Percentiles rank a stretch among this genome's conserved stretches.
phyloP scores from a whole-genome alignment of 768 basidiomycete species.

The Terana coerulea region DNA sequence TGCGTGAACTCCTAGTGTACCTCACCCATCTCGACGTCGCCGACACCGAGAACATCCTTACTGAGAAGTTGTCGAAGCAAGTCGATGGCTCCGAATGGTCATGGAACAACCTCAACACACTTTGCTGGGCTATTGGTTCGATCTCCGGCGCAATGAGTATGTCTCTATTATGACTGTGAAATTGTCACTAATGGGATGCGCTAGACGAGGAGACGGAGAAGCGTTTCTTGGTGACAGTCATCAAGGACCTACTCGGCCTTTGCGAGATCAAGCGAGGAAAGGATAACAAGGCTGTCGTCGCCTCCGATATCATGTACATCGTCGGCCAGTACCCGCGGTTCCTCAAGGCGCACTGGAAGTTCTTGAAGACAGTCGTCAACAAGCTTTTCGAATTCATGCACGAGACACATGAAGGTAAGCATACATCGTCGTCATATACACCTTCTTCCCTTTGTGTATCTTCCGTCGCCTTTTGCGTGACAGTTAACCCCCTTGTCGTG shows the following conservation, averaged over 20 bases:
- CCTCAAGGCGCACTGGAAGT: slow-evolving; percentile 99
- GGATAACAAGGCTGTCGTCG: slow-evolving; percentile 99
- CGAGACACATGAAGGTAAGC: slow-evolving; percentile 92
- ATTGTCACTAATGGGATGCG: background rate
- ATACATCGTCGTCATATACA: background rate
- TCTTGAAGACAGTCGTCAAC: slow-evolving; percentile 99
- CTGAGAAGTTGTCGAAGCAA: slow-evolving; percentile 96
- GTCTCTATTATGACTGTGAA: slow-evolving; percentile 27
- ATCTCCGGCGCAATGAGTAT: slow-evolving; percentile 99
- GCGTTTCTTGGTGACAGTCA: slow-evolving; percentile 97
- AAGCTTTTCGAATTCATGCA: slow-evolving; percentile 99
- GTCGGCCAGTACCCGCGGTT: slow-evolving; percentile 99
- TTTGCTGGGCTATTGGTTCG: slow-evolving; percentile 99
- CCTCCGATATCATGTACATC: slow-evolving; percentile 96
- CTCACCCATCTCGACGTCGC: slow-evolving; percentile 94
- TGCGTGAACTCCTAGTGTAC: slow-evolving; percentile 97
- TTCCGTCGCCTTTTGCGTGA: slow-evolving; percentile 3
- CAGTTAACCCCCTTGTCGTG: slow-evolving; percentile 3
- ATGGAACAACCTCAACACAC: slow-evolving; percentile 97
- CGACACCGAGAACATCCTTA: slow-evolving; percentile 96
- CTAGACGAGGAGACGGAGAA: slow-evolving; percentile 98
- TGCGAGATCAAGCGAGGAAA: slow-evolving; percentile 99
- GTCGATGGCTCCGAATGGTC: slow-evolving; percentile 98
- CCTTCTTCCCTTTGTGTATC: slow-evolving; percentile 11
- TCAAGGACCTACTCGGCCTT: slow-evolving; percentile 95